A percentile compares a stretch with the other conserved stretches of the same genome.
phyloP scores from a whole-genome alignment of 768 basidiomycete genomes.

The Termitomyces sp. region DNA sequence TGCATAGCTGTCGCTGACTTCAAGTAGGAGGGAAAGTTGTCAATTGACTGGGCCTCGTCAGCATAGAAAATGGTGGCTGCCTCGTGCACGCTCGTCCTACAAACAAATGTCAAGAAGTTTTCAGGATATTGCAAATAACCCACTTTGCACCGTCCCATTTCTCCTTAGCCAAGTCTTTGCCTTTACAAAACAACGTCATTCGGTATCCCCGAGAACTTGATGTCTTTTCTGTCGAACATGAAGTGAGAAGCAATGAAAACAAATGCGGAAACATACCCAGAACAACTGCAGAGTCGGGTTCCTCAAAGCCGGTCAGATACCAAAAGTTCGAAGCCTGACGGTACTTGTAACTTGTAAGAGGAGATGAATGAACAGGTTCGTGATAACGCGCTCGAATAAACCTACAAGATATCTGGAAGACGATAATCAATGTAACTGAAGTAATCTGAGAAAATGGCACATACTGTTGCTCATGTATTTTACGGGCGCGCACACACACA shows the following conservation, averaged over 20 bases:
- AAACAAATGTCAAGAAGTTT: neutral
- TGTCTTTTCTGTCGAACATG: conserved; percentile 54
- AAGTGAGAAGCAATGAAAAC: conserved; percentile 5
- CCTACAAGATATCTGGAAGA: conserved; percentile 71
- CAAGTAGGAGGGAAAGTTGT: conserved; percentile 56
- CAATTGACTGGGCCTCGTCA: conserved; percentile 65
- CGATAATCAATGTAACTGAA: conserved; percentile 28
- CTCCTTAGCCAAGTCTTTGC: conserved; percentile 73
- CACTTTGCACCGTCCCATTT: conserved; percentile 91
- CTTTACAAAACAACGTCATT: conserved; percentile 82
- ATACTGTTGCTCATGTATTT: conserved; percentile 84
- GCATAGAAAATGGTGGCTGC: conserved; percentile 71
- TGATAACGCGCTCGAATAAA: conserved; percentile 4
- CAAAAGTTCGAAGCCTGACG: conserved; percentile 90
- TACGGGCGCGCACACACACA: conserved; percentile 74
- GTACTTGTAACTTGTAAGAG: conserved; percentile 78
- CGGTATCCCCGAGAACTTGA: conserved; percentile 74
- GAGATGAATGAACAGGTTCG: neutral
- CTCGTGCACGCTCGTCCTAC: conserved; percentile 64
- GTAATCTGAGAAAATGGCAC: neutral
- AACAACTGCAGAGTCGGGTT: conserved; percentile 87
- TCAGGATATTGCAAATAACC: neutral
- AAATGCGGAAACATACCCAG: conserved; percentile 51
- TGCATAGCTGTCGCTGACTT: conserved; percentile 49
- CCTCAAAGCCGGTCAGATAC: conserved; percentile 96